Conservation (phyloP, 768 basidiomycete species). For the Lentinula sp. region DNA sequence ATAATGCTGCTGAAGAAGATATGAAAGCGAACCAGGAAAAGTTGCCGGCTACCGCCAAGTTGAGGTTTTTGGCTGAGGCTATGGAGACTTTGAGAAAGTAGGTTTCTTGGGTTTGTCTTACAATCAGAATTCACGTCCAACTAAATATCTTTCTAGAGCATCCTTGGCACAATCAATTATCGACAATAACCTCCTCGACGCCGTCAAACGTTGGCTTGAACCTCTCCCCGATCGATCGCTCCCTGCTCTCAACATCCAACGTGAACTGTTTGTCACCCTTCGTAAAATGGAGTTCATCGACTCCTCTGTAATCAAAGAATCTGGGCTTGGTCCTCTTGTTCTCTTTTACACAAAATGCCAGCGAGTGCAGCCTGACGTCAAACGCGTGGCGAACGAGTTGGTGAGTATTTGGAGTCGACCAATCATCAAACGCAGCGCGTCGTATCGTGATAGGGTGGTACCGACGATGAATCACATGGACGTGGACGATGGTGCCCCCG, state of each 20-base stretch:
- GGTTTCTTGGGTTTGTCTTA: conserved; percentile 20
- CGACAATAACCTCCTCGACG: conserved; percentile 91
- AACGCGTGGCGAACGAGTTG: conserved; percentile 78
- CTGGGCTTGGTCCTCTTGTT: conserved; percentile 81
- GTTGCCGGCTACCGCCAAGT: conserved; percentile 78
- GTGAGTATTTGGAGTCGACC: conserved; percentile 85
- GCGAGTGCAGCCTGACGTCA: conserved; percentile 77
- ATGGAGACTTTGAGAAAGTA: conserved; percentile 93
- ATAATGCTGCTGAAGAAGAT: conserved; percentile 80
- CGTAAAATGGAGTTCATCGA: conserved; percentile 92
- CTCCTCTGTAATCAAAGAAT: conserved; percentile 83
- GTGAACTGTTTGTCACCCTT: conserved; percentile 79
- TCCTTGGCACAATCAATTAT: conserved; percentile 88
- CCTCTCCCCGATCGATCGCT: conserved; percentile 90
- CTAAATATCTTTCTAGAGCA: conserved; percentile 38
- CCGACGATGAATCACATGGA: conserved; percentile 41
- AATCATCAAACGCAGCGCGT: conserved; percentile 84
- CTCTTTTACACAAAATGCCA: conserved; percentile 96
- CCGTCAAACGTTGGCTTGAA: conserved; percentile 87
- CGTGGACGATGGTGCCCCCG: conserved; percentile 21
- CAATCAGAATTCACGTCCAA: not conserved
- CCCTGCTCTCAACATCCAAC: conserved; percentile 93
- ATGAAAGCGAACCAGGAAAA: conserved; percentile 73
- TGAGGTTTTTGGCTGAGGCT: conserved; percentile 80
- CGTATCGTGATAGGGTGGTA: conserved; percentile 69